Evolutionary conservation across 2,329 filamentous ascomycete genomes (phyloP), one percentile per base, ranked within the genome.

Genomic region (Colletotrichum salicis): DNA sequence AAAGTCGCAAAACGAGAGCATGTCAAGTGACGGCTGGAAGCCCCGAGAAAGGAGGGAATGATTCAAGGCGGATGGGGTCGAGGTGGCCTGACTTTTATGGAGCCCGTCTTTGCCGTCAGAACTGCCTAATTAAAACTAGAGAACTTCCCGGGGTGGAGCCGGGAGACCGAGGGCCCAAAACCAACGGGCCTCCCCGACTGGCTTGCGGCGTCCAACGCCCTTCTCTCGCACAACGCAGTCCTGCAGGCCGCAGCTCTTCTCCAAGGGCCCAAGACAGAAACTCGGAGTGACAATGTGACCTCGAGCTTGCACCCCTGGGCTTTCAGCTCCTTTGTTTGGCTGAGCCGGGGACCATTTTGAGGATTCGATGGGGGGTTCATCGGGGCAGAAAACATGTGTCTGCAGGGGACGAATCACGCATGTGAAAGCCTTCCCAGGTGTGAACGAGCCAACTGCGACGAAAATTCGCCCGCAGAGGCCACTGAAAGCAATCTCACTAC

Each of bases 31-130:
- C 45, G 54, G 63, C 37, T 29, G 13, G 24, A 19, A 22, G 24
- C 22, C 27, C 51, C 54, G 59, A 64, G 45, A 56, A 71, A 70
- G 48, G 60, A 64, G 59, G 59, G 59, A 48, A 64, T 37, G 55
- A 64, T 59, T 69, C 69, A 48, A 60, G 65, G 66, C 33, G 48
- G 65, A 64, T 70, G 70, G 68, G 52, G 48, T 45, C 55, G 65
- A 71, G 70, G 60, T 72, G 70, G 70, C 70, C 59, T 72, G 70
- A 72, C 70, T 72, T 64, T 72, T 72, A 64, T 72, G 70, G 70
- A 37, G 55, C 62, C 52, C 35, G 37, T 41, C 51, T 31, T 57
- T 33, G 27, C 54, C 54, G 60, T 31, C 13, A 37, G 19, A 60
- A 54, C 24, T 52, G 67, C 54, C 59, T 64, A 64, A 70, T 64